Conservation (phyloP, 768 basidiomycete genomes). For the Collybiopsis confluens region DNA sequence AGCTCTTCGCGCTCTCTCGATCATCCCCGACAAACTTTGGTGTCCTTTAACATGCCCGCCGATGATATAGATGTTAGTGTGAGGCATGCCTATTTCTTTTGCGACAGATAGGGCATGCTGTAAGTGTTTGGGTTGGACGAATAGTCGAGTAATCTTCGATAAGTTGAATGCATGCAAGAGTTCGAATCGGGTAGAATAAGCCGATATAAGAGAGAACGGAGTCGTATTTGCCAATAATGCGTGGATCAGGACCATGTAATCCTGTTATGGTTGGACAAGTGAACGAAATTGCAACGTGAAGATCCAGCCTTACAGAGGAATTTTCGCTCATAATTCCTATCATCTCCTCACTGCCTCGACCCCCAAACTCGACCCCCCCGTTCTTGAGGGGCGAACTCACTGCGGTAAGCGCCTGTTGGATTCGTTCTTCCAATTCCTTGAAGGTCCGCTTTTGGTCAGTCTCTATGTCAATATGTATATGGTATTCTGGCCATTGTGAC, state of each 20-base stretch:
- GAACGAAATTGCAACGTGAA: background rate
- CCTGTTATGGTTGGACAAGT: constrained; percentile 29
- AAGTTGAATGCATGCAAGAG: constrained; percentile 45
- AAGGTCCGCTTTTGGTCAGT: constrained; percentile 44
- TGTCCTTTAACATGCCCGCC: constrained; percentile 37
- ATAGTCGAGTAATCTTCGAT: constrained; percentile 46
- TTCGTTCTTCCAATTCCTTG: constrained; percentile 45
- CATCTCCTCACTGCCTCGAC: constrained; percentile 43
- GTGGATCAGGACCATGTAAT: constrained; percentile 49
- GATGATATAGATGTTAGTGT: constrained; percentile 46
- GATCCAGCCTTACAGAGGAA: constrained; percentile 44
- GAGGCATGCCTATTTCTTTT: constrained; percentile 29
- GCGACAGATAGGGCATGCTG: constrained; percentile 35
- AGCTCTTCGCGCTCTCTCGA: constrained; percentile 32
- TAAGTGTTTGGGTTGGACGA: constrained; percentile 46
- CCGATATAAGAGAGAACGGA: constrained; percentile 51
- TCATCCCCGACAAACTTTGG: constrained; percentile 40
- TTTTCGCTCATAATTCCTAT: constrained; percentile 72
- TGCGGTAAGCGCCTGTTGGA: constrained; percentile 54
- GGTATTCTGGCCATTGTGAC: constrained; percentile 50
- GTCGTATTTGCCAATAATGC: constrained; percentile 43
- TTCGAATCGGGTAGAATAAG: constrained; percentile 54
- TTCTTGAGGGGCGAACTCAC: constrained; percentile 39
- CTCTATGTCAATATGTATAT: constrained; percentile 49
- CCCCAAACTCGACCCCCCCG: constrained; percentile 54